phyloP scores from a whole-genome alignment of 2,329 filamentous ascomycete species.

The Neofusicoccum ribis region DNA sequence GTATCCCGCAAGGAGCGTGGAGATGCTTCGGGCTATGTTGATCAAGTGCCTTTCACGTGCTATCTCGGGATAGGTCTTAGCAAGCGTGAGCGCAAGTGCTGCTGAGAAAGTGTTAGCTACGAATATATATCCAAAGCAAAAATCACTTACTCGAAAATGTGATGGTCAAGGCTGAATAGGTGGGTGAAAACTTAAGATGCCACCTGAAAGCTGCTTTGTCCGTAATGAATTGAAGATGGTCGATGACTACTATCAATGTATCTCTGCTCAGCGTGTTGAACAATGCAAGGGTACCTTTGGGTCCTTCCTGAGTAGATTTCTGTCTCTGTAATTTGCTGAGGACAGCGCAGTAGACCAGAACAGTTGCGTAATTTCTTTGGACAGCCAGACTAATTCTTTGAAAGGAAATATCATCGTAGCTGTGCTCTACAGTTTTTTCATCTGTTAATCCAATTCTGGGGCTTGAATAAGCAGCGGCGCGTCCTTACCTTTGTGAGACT shows the following conservation, averaged over 20 bases:
- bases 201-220: neutral
- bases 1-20: neutral
- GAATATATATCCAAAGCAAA: neutral
- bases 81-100: neutral
- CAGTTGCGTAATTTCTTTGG: neutral
- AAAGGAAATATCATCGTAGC: neutral
- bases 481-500: neutral
- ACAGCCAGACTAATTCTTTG: neutral
- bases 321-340: neutral
- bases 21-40: neutral
- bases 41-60: neutral
- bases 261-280: neutral
- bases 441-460: neutral
- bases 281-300: no score
- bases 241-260: neutral
- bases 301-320: neutral
- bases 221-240: neutral
- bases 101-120: neutral
- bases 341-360: neutral
- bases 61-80: neutral
- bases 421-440: neutral
- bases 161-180: neutral
- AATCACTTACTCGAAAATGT: neutral
- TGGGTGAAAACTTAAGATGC: neutral
- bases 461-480: neutral